Percentiles rank a stretch among this genome's conserved stretches.
These are phyloP conservation scores for Linum lewisii DNA, from an alignment of 345 rosid species.

Conservation along the genomic window DNA sequence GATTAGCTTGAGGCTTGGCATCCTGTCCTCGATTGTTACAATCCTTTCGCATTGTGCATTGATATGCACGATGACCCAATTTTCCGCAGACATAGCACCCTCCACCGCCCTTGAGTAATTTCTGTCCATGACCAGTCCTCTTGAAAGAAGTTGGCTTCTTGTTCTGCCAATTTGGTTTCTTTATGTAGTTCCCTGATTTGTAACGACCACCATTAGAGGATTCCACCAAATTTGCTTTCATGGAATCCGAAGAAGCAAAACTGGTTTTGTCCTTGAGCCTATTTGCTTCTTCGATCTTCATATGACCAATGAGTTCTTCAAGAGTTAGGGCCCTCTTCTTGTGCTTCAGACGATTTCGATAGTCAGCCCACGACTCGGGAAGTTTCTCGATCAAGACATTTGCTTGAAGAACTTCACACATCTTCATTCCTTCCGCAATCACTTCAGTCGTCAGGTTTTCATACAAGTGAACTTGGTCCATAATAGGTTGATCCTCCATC, in stretches of 20 bases:
- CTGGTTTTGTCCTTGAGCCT: background rate
- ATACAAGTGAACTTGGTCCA: too few species aligned
- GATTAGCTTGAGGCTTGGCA: background rate
- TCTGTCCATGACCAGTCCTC: background rate
- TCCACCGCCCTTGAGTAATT: too few species aligned
- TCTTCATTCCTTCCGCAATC: background rate
- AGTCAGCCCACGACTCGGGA: background rate
- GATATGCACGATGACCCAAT: background rate
- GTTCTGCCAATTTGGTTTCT: background rate
- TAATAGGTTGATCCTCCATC: too few species aligned
- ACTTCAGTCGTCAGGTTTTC: background rate
- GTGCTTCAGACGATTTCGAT: background rate
- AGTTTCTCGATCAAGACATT: background rate
- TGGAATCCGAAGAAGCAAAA: background rate
- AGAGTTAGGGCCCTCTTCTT: too few species aligned
- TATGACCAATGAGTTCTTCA: too few species aligned
- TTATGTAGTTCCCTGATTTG: background rate
- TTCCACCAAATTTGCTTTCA: background rate
- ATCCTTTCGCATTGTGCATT: too few species aligned
- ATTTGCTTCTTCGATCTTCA: background rate
- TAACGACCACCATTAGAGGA: background rate
- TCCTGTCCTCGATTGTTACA: too few species aligned
- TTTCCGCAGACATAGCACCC: background rate
- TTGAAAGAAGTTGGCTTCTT: background rate
- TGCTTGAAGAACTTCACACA: constrained; percentile 1